phyloP scores from a whole-genome alignment of 2,329 filamentous ascomycete genomes.

The Aspergillus persii region DNA sequence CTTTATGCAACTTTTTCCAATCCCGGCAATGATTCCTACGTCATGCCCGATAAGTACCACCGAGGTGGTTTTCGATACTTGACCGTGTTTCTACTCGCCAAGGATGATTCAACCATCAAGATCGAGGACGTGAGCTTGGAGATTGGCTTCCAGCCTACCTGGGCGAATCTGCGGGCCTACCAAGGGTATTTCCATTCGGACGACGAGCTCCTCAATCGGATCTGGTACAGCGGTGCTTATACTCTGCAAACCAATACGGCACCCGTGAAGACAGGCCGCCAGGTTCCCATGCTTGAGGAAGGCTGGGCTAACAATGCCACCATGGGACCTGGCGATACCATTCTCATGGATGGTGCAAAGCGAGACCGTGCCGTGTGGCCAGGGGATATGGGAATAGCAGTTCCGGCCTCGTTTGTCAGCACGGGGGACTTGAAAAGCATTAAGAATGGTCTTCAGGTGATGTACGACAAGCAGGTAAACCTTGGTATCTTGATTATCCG shows the following conservation, averaged over 20 bases:
- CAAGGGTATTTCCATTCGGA: conserved; percentile 54
- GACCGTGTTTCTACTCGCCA: conserved; percentile 39
- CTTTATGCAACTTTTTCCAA: conserved; percentile 37
- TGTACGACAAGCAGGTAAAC: conserved; percentile 45
- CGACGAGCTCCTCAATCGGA: conserved; percentile 53
- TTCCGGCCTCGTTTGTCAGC: conserved; percentile 45
- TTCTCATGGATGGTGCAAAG: conserved; percentile 47
- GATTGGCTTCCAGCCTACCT: conserved; percentile 51
- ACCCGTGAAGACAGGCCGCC: conserved; percentile 37
- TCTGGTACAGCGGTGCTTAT: conserved; percentile 58
- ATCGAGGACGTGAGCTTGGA: conserved; percentile 44
- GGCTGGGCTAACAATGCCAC: conserved; percentile 43
- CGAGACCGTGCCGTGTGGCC: conserved; percentile 46
- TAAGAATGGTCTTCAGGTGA: conserved; percentile 47
- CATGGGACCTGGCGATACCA: conserved; percentile 39
- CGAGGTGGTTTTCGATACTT: conserved; percentile 48
- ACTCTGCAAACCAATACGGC: conserved; percentile 51
- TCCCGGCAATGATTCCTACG: conserved; percentile 34
- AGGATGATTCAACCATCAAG: conserved; percentile 31
- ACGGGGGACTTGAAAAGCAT: conserved; percentile 48
- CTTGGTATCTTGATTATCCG: background rate
- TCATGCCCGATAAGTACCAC: conserved; percentile 39
- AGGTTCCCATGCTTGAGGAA: conserved; percentile 27
- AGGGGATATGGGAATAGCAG: conserved; percentile 52
- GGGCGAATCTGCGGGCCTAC: conserved; percentile 53